Base-by-base conservation (phyloP, 2,329 filamentous ascomycete genomes). In the Microdochium bolleyi region DNA sequence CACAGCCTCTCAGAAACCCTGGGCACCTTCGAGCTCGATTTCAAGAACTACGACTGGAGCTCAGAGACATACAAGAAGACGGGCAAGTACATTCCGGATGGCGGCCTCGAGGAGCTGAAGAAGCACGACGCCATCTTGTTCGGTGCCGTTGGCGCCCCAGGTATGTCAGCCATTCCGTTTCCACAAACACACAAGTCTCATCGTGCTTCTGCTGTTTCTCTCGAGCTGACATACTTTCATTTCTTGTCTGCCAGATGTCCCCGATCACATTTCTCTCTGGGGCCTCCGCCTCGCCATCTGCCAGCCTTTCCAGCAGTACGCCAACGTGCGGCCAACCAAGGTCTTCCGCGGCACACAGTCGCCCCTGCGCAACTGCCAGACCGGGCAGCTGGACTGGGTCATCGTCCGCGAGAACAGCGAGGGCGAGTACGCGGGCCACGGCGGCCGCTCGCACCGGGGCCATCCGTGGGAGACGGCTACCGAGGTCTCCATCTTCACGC, bases 371-470 rank as follows among this genome's bases (percentile, higher is more conserved):
- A 73, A 79, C 64, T 69, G 78, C 61, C 66, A 70, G 56, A 67
- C 72, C 0, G 78, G 78, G 0, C 78, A 83, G 51, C 68, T 85
- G 0, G 80, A 86, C 66, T 85, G 82, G 81, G 79, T 85, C 10
- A 84, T 86, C 52, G 70, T 86, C 41, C 79, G 83, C 24, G 84
- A 86, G 67, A 86, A 85, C 65, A 82, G 78, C 24, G 83, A 86
- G 57, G 83, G 83, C 51, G 83, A 86, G 60, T 85, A 86, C 56
- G 80, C 82, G 1, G 82, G 83, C 0, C 81, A 86, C 54, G 83
- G 83, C 1, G 83, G 83, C 0, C 75, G 80, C 0, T 82, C 80
- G 0, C 83, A 85, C 64, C 67, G 70, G 2, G 78, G 80, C 9
- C 70, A 75, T 52, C 71, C 77, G 0, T 84, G 82, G 80, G 82